phyloP scores from a whole-genome alignment of 768 basidiomycete genomes.

The Fibroporia radiculosa region DNA sequence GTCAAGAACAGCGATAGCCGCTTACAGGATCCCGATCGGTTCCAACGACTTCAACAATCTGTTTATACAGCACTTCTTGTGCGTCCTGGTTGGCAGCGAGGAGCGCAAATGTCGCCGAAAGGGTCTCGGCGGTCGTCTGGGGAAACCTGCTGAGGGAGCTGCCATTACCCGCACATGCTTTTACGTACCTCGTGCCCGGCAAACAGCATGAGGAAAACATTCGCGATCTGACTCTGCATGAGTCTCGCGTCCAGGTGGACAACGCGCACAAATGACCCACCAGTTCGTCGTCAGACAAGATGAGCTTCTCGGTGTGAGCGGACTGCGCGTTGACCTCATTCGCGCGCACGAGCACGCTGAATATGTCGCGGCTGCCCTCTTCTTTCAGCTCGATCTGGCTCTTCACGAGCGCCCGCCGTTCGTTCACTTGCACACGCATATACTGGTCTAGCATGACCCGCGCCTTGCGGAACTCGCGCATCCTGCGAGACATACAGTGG shows the following conservation, averaged over 20 bases:
- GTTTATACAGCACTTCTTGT: constrained; percentile 25
- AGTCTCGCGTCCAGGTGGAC: not conserved
- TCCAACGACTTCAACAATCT: constrained; percentile 21
- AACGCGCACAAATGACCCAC: constrained; percentile 2
- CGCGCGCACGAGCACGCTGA: constrained; percentile 13
- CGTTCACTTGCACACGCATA: constrained; percentile 7
- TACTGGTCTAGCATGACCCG: constrained; percentile 2
- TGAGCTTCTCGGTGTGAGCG: constrained; percentile 5
- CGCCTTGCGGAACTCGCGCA: not conserved
- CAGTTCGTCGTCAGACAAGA: not conserved
- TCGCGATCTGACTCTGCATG: constrained; percentile 9
- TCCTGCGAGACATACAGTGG: not conserved
- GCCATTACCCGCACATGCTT: not conserved
- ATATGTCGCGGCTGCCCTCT: constrained; percentile 6
- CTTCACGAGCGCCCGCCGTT: constrained; percentile 8
- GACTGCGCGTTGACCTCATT: constrained; percentile 7
- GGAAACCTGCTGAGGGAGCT: not conserved
- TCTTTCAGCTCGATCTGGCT: not conserved
- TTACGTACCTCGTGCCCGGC: constrained; percentile 11
- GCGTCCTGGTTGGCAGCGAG: constrained; percentile 22
- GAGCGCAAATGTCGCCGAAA: constrained; percentile 26
- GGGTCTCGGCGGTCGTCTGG: constrained; percentile 25
- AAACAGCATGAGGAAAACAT: constrained; percentile 14
- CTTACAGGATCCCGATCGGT: constrained; percentile 18
- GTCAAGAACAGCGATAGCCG: too few species aligned